Percentiles rank a stretch among this genome's conserved stretches.
Evolutionary conservation across 306 rosid species (phyloP).

Genomic region (Myrica gale): DNA sequence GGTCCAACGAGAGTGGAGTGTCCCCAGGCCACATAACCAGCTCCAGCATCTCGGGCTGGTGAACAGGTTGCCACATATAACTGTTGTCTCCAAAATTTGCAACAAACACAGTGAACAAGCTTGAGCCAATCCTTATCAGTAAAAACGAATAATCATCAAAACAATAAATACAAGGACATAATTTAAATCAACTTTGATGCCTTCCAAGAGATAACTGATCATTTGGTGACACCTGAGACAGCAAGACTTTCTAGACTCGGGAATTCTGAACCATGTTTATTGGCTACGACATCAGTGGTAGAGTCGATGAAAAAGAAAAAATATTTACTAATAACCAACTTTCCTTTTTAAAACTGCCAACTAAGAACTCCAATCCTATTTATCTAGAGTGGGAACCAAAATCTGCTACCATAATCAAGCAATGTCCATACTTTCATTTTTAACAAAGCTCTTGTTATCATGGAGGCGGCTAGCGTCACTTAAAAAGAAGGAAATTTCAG

Average conservation of each 20-base stretch:
- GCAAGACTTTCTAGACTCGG: neutral
- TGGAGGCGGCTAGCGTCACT: neutral
- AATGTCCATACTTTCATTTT: neutral
- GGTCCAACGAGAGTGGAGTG: slow-evolving; percentile 98
- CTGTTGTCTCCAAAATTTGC: slow-evolving; percentile 37
- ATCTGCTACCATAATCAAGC: neutral
- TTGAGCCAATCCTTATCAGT: slow-evolving; percentile 12
- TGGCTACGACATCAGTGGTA: neutral
- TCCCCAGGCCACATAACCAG: slow-evolving; percentile 96
- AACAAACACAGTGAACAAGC: slow-evolving; percentile 17
- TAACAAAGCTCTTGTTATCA: neutral
- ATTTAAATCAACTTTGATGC: neutral
- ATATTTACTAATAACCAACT: neutral
- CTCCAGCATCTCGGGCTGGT: slow-evolving; percentile 84
- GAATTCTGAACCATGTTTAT: neutral
- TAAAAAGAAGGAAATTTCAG: neutral
- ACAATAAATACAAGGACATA: neutral
- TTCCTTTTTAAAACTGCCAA: neutral
- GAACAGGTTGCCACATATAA: slow-evolving; percentile 95
- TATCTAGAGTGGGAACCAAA: neutral
- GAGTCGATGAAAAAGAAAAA: neutral
- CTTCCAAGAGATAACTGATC: neutral
- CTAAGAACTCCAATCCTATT: neutral
- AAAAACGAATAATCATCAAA: no score
- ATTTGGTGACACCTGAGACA: neutral